Conservation (phyloP, 2,329 filamentous ascomycete genomes). For the Helotiales sp. region DNA sequence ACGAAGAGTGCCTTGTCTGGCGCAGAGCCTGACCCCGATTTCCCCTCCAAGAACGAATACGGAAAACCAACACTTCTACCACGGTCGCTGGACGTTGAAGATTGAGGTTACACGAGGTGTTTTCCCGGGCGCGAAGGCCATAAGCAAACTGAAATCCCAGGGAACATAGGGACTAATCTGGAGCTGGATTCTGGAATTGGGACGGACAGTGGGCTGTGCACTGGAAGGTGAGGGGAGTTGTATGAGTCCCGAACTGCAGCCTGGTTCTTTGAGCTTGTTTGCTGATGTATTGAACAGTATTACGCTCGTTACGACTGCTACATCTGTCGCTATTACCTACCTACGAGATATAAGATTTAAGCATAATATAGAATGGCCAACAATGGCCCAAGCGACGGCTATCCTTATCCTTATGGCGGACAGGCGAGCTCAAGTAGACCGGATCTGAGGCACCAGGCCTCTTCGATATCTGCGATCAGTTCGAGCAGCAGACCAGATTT, state of each 20-base stretch:
- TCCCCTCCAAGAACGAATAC: background rate
- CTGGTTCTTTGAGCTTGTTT: background rate
- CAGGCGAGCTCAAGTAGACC: conserved; percentile 1
- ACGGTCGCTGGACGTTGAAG: background rate
- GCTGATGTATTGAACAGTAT: background rate
- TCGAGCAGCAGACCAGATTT: conserved; percentile 9
- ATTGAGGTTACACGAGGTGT: background rate
- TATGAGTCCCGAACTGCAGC: background rate
- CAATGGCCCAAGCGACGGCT: conserved; percentile 21
- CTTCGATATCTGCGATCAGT: no score
- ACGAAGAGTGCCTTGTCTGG: background rate
- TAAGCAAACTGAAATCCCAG: background rate
- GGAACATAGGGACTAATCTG: background rate
- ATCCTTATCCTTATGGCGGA: conserved; percentile 23
- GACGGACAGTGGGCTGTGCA: background rate
- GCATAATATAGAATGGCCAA: conserved; percentile 22
- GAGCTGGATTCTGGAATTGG: background rate
- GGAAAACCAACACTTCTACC: background rate
- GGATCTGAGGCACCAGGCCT: background rate
- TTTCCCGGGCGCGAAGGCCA: background rate
- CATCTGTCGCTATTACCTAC: background rate
- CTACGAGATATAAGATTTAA: background rate
- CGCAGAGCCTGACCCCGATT: background rate
- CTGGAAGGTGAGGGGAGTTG: background rate
- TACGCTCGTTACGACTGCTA: conserved; percentile 5